Evolutionary conservation across 2,329 filamentous ascomycete species (phyloP).

Genomic region (Phaeoacremonium minimum): DNA sequence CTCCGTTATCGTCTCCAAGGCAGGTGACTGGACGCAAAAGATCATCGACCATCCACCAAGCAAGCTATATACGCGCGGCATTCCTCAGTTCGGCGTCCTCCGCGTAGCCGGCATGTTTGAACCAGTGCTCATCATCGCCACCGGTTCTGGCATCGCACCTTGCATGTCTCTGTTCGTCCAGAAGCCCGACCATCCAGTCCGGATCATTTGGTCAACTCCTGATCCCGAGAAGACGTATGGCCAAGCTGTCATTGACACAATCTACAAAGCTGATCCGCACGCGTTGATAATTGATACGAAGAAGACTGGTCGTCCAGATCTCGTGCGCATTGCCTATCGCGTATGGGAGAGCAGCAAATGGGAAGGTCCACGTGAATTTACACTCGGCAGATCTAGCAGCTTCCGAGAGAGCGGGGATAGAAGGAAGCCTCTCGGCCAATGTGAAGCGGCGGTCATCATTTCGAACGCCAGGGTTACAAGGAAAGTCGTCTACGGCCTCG

Average conservation of each 20-base stretch:
- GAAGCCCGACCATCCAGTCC: constrained; percentile 19
- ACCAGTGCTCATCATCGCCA: constrained; percentile 54
- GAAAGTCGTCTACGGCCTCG: constrained; percentile 22
- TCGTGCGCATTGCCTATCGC: too few species aligned
- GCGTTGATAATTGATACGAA: constrained; percentile 26
- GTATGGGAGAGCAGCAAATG: too few species aligned
- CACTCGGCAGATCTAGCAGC: constrained; percentile 16
- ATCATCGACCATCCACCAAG: constrained; percentile 50
- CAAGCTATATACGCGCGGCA: constrained; percentile 55
- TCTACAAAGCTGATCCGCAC: constrained; percentile 19
- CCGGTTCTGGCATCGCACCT: constrained; percentile 61
- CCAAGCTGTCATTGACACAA: constrained; percentile 17
- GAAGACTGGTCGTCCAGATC: constrained; percentile 21
- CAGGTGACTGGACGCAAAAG: constrained; percentile 60
- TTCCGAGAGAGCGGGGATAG: constrained; percentile 18
- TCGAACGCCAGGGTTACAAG: constrained; percentile 25
- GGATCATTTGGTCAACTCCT: constrained; percentile 28
- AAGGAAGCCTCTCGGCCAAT: constrained; percentile 29
- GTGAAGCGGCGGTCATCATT: too few species aligned
- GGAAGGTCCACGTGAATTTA: too few species aligned
- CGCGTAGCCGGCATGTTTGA: constrained; percentile 53
- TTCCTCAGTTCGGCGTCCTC: constrained; percentile 54
- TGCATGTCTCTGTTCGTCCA: constrained; percentile 53
- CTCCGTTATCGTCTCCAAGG: constrained; percentile 55
- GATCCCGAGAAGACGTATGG: constrained; percentile 27